phyloP scores from a whole-genome alignment of 495 filamentous ascomycete genomes.

The Aspergillus haitiensis region DNA sequence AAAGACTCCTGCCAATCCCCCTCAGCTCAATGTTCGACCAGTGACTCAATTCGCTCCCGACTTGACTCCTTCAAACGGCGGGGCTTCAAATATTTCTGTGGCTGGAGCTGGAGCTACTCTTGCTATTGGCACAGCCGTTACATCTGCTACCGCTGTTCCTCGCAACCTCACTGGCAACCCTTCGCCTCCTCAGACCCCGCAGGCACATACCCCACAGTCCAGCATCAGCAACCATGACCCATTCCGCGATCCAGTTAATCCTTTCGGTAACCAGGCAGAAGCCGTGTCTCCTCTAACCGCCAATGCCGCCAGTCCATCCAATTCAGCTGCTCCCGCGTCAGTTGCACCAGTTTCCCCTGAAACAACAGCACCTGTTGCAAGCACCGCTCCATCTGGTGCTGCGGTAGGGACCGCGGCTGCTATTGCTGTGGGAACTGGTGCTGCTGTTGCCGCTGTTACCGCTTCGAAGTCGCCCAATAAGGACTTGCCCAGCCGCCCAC shows the following conservation, averaged over 20 bases:
- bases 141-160: slow-evolving; percentile 32
- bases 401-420: slow-evolving; percentile 33
- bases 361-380: slow-evolving; percentile 30
- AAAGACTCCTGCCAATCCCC: slow-evolving; percentile 58
- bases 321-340: slow-evolving; percentile 10
- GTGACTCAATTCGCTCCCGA: slow-evolving; percentile 84
- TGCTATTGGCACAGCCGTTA: slow-evolving; percentile 23
- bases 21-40: slow-evolving; percentile 81
- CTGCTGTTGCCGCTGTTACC: slow-evolving; percentile 33
- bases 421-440: slow-evolving; percentile 36
- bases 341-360: slow-evolving; percentile 7
- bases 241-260: slow-evolving; percentile 52
- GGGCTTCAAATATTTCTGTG: slow-evolving; percentile 36
- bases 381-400: slow-evolving; percentile 25
- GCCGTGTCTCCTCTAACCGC: slow-evolving; percentile 31
- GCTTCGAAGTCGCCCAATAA: slow-evolving; percentile 42
- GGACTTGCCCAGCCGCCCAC: slow-evolving; percentile 26
- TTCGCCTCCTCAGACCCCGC: slow-evolving; percentile 37
- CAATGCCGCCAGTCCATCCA: slow-evolving; percentile 12
- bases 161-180: slow-evolving; percentile 41
- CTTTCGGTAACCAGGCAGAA: slow-evolving; percentile 53
- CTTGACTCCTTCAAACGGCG: slow-evolving; percentile 45
- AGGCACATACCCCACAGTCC: slow-evolving; percentile 37
- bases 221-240: slow-evolving; percentile 45
- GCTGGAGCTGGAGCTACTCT: slow-evolving; percentile 32